Evolutionary conservation across 1,139 yeast genomes (phyloP), one percentile per base, ranked within the genome.

Genomic region (Geotrichum restrictum): DNA sequence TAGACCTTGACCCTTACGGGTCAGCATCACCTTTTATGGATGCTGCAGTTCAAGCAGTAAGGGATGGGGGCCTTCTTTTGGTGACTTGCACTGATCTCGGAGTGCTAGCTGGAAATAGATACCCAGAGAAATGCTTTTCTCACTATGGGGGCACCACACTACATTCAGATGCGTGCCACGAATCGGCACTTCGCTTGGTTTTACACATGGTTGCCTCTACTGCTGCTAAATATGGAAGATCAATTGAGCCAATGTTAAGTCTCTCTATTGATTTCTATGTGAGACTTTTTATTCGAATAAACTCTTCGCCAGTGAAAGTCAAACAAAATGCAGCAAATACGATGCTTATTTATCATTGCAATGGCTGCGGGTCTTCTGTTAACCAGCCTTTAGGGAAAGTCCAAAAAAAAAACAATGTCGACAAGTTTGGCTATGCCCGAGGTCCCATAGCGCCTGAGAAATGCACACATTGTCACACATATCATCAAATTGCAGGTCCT

Each of bases 81-180:
- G 93, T 93, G 5, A 93, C 98, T 0, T 94, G 98, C 68, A 93
- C 98, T 0, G 98, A 93, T 71, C 78, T 95, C 16, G 95, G 96
- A 0, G 97, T 93, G 0, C 75, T 93, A 52, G 98, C 98, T 0
- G 98, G 98, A 7, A 84, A 85, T 58, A 94, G 96, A n/a, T 91
- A 91, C 67, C 98, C 98, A 0, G 98, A 93, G 63, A 93, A 93
- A 68, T 91, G 98, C 69, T 93, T 82, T 73, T 89, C 97, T 0
- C 75, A 87, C 31, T 93, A 93, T 66, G 98, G 98, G n/a, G 98
- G 98, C 19, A 84, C 82, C 52, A 83, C 91, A 40, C 74, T 84
- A 62, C 81, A 87, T 65, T 78, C 82, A 40, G 97, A 88, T 64
- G 82, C 91, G 36, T 85, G 93, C 47, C 98, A 93, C 69, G 98